Percentiles rank a stretch among this genome's conserved stretches.
phyloP scores from a whole-genome alignment of 2,329 filamentous ascomycete species.

The Sporothrix globosa region DNA sequence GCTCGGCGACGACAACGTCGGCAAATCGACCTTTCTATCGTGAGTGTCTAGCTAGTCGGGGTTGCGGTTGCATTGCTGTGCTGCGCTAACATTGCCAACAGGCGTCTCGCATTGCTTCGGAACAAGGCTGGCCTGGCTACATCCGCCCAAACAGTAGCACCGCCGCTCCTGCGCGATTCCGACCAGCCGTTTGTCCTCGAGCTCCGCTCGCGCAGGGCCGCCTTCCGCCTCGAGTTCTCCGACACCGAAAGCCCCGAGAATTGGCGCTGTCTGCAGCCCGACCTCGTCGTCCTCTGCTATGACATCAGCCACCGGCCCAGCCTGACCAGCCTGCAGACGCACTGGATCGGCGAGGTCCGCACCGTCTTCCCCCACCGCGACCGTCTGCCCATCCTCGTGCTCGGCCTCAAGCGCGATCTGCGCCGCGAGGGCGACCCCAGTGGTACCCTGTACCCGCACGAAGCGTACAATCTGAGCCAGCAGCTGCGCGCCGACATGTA shows the following conservation, averaged over 20 bases:
- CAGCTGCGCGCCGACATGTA: conserved; percentile 65
- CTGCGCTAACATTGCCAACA: conserved; percentile 39
- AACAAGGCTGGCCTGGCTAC: conserved; percentile 34
- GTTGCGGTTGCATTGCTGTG: conserved; percentile 31
- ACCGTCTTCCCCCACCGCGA: conserved; percentile 53
- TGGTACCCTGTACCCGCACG: conserved; percentile 64
- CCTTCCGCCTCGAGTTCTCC: conserved; percentile 61
- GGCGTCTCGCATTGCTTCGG: conserved; percentile 56
- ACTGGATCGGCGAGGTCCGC: conserved; percentile 63
- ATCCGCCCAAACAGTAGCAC: conserved; percentile 46
- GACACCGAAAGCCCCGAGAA: conserved; percentile 62
- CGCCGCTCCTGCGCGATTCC: conserved; percentile 58
- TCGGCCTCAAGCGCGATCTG: conserved; percentile 65
- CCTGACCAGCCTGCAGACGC: conserved; percentile 61
- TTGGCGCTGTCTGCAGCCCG: conserved; percentile 62
- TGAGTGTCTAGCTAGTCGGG: conserved; percentile 45
- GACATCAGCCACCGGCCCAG: conserved; percentile 63
- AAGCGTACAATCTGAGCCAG: conserved; percentile 60
- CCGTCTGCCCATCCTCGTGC: conserved; percentile 57
- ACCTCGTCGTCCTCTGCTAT: conserved; percentile 63
- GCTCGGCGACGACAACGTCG: conserved; percentile 62
- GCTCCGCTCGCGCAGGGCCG: conserved; percentile 50
- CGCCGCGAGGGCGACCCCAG: conserved; percentile 62
- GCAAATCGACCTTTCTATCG: conserved; percentile 66
- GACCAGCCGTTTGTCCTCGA: conserved; percentile 66